Conservation (phyloP, 1,139 yeast genomes). For the Nakaseomyces kungkrabaensis region DNA sequence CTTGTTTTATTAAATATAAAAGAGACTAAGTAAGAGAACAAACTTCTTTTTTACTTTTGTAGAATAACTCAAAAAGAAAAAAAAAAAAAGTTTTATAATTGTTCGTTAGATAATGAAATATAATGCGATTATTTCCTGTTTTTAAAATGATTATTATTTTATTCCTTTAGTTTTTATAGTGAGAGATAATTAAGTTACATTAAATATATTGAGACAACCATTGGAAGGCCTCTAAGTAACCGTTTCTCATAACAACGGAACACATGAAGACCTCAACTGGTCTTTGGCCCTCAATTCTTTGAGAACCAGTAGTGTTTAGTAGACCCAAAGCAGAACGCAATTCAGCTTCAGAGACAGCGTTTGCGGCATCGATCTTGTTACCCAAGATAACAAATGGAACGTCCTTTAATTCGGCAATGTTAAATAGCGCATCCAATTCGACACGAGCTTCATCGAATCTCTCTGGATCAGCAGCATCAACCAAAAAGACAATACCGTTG, state of each 20-base stretch:
- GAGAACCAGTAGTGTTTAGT: constrained; percentile 79
- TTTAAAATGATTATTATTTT: background rate
- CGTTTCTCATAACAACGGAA: constrained; percentile 93
- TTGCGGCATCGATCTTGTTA: constrained; percentile 89
- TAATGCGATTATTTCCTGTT: background rate
- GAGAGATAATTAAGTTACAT: constrained; percentile 7
- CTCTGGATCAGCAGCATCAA: constrained; percentile 94
- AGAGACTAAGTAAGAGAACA: no score
- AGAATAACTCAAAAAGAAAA: no score
- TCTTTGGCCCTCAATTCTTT: constrained; percentile 66
- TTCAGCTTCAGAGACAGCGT: constrained; percentile 92
- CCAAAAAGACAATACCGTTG: constrained; percentile 90
- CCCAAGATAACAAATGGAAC: constrained; percentile 94
- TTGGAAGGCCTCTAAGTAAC: constrained; percentile 91
- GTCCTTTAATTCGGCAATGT: constrained; percentile 76
- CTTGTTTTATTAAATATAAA: no score
- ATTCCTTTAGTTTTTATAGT: background rate
- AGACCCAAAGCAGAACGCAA: constrained; percentile 85
- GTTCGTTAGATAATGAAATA: background rate
- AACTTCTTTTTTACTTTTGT: no score
- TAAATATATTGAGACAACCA: constrained; percentile 93
- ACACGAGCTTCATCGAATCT: constrained; percentile 92
- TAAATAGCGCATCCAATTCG: constrained; percentile 85
- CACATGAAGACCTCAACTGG: constrained; percentile 97
- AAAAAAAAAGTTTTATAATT: no score